A percentile compares a stretch with the other conserved stretches of the same genome.
Conservation (phyloP, 2,329 filamentous ascomycete genomes). For the Sporothrix protearum region DNA sequence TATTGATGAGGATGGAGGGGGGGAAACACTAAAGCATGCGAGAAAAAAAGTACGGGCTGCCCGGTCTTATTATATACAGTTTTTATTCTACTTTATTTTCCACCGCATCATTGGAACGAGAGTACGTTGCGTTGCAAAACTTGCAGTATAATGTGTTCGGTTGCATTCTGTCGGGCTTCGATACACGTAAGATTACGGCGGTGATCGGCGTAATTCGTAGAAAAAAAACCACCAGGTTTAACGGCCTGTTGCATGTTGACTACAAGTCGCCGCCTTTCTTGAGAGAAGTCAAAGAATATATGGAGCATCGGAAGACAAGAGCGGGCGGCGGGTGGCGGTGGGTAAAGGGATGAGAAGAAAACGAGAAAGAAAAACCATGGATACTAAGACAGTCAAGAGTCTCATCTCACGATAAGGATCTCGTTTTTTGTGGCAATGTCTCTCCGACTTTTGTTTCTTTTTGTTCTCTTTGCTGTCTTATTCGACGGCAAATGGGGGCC, state of each 20-base stretch:
- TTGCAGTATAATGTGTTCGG: neutral
- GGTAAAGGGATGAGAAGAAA: neutral
- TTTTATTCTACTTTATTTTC: neutral
- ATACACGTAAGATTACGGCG: neutral
- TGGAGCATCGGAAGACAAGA: neutral
- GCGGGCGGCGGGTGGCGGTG: neutral
- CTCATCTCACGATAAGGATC: neutral
- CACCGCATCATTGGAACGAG: neutral
- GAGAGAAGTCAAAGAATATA: neutral
- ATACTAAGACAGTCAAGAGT: neutral
- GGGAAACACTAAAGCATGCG: neutral
- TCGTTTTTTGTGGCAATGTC: neutral
- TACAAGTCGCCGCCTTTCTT: neutral
- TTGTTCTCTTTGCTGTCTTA: neutral
- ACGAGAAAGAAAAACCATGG: conserved; percentile 7
- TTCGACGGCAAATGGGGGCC: too few species aligned
- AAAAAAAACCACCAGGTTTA: neutral
- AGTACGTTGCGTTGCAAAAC: neutral
- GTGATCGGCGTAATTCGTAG: neutral
- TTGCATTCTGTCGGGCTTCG: conserved; percentile 2
- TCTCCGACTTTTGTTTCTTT: neutral
- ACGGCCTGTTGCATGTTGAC: neutral
- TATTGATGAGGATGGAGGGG: neutral
- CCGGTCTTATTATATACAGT: neutral
- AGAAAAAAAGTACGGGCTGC: neutral